A percentile compares a stretch with the other conserved stretches of the same genome.
Evolutionary conservation across 805 yeast genomes (phyloP).

Genomic region (Saccharomycopsis babjevae): DNA sequence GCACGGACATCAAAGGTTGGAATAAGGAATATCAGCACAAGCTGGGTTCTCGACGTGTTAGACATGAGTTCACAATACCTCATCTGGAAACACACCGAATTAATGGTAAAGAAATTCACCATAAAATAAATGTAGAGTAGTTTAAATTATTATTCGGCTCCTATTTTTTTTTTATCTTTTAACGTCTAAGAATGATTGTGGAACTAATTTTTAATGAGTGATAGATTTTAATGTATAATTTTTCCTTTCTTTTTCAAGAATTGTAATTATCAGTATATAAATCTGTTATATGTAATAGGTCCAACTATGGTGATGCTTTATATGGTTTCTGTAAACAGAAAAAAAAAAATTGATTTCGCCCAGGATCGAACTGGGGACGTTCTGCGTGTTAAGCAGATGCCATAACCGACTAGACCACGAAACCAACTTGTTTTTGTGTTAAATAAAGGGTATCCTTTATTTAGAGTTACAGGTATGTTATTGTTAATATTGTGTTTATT

Average conservation of each 20-base stretch:
- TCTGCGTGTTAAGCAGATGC: slow-evolving; percentile 99
- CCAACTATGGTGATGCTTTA: no score
- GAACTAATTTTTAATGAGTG: background rate
- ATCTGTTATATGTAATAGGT: no score
- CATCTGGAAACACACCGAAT: background rate
- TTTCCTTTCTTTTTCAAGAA: background rate
- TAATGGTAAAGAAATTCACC: background rate
- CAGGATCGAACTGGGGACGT: slow-evolving; percentile 99
- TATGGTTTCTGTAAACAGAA: no score
- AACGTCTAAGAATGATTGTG: background rate
- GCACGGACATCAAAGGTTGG: slow-evolving; percentile 92
- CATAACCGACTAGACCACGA: slow-evolving; percentile 99
- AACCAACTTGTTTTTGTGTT: slow-evolving; percentile 42
- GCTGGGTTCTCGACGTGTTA: background rate
- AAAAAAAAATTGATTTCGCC: slow-evolving; percentile 74
- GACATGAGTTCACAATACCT: background rate
- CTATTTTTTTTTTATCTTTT: background rate
- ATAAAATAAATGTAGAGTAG: background rate
- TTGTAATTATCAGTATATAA: no score
- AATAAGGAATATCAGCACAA: slow-evolving; percentile 1
- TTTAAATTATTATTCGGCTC: background rate
- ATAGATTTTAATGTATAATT: background rate
- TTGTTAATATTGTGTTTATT: no score
- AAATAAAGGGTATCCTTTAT: no score
- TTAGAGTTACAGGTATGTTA: no score